Evolutionary conservation across 2,329 filamentous ascomycete species (phyloP).

Genomic region (Periconia sp.): DNA sequence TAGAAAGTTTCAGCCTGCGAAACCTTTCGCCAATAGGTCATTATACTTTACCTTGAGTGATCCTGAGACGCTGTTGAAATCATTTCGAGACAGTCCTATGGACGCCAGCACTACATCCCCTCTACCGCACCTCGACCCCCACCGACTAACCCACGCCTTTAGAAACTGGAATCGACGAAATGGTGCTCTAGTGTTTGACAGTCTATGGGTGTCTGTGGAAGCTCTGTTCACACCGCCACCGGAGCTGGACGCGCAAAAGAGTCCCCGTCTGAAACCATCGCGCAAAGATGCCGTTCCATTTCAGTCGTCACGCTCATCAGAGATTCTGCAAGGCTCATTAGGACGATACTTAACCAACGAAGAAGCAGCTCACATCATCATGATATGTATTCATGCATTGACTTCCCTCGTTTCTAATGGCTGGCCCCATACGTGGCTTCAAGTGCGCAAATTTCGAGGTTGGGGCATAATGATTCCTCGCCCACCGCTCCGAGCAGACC

Average conservation of each 20-base stretch:
- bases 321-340: background rate
- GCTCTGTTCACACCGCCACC: slow-evolving; percentile 44
- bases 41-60: slow-evolving; percentile 42
- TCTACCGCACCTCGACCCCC: slow-evolving; percentile 42
- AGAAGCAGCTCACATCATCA: slow-evolving; percentile 49
- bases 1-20: slow-evolving; percentile 18
- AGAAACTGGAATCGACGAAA: slow-evolving; percentile 40
- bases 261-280: slow-evolving; percentile 23
- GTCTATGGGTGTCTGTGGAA: slow-evolving; percentile 38
- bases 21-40: slow-evolving; percentile 38
- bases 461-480: slow-evolving; percentile 44
- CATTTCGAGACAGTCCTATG: slow-evolving; percentile 35
- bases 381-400: slow-evolving; percentile 50
- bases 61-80: slow-evolving; percentile 38
- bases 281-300: slow-evolving; percentile 16
- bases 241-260: slow-evolving; percentile 34
- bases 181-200: slow-evolving; percentile 45
- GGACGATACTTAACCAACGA: slow-evolving; percentile 34
- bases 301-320: background rate
- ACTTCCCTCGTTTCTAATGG: slow-evolving; percentile 40
- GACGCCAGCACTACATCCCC: slow-evolving; percentile 33
- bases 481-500: slow-evolving; percentile 16
- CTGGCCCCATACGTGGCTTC: slow-evolving; percentile 38
- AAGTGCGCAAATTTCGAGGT: slow-evolving; percentile 45
- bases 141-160: slow-evolving; percentile 36